Evolutionary conservation across 2,329 filamentous ascomycete genomes (phyloP).

Genomic region (Acephala macrosclerotiorum): DNA sequence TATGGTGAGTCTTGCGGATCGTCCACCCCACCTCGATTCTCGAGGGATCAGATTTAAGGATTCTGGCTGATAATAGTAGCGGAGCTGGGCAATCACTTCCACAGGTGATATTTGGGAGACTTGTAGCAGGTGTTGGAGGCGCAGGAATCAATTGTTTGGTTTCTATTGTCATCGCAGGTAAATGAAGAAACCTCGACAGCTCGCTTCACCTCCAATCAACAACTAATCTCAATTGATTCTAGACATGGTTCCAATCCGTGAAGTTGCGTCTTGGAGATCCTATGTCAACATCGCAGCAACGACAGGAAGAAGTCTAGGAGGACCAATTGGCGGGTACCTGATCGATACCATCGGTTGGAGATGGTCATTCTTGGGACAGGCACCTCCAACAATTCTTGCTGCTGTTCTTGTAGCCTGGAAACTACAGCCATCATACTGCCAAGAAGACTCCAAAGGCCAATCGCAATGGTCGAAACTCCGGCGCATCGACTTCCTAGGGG

Average conservation of each 20-base stretch:
- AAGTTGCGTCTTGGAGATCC: conserved; percentile 60
- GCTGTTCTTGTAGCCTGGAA: conserved; percentile 48
- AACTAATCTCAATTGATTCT: neutral
- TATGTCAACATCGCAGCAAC: conserved; percentile 61
- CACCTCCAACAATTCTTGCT: conserved; percentile 60
- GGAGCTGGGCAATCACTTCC: conserved; percentile 55
- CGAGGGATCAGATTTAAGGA: neutral
- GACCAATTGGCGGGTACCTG: conserved; percentile 62
- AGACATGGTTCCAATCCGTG: conserved; percentile 59
- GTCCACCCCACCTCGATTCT: conserved; percentile 22
- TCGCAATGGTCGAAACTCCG: conserved; percentile 29
- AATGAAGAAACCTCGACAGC: conserved; percentile 1
- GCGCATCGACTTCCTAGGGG: conserved; percentile 66
- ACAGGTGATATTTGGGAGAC: conserved; percentile 57
- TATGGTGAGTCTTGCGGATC: conserved; percentile 48
- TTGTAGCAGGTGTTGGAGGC: conserved; percentile 59
- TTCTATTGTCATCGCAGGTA: conserved; percentile 59
- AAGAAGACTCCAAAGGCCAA: conserved; percentile 6
- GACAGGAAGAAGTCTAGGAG: conserved; percentile 58
- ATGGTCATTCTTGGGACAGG: conserved; percentile 68
- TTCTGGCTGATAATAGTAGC: conserved; percentile 28
- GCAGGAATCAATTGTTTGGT: conserved; percentile 58
- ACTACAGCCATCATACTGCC: conserved; percentile 33
- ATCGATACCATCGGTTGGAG: conserved; percentile 71
- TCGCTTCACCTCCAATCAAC: neutral